These are phyloP conservation scores for Colletotrichum musicola DNA, from an alignment of 2,329 filamentous ascomycete species.

Conservation along the genomic window DNA sequence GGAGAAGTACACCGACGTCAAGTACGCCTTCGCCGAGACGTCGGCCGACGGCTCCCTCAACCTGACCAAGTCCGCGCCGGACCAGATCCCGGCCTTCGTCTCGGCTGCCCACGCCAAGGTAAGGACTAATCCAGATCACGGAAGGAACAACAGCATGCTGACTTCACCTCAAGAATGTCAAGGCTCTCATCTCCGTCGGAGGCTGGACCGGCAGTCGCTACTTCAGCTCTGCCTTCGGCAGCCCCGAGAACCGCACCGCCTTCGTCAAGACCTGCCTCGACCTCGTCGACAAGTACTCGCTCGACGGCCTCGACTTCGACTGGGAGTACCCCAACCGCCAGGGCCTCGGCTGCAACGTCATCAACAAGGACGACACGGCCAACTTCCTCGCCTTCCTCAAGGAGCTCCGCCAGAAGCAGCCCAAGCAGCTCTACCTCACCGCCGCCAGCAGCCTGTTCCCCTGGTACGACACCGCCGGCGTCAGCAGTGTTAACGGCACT, in stretches of 20 bases:
- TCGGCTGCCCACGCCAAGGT: slow-evolving; percentile 15
- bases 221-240: slow-evolving; percentile 27
- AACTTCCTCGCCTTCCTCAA: slow-evolving; percentile 33
- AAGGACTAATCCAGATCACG: not conserved
- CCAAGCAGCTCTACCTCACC: slow-evolving; percentile 35
- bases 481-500: slow-evolving; percentile 16
- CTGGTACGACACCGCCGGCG: slow-evolving; percentile 25
- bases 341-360: slow-evolving; percentile 36
- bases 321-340: slow-evolving; percentile 42
- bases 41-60: slow-evolving; percentile 16
- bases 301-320: slow-evolving; percentile 41
- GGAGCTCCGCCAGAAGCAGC: slow-evolving; percentile 36
- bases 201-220: slow-evolving; percentile 37
- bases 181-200: slow-evolving; percentile 32
- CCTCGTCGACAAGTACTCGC: slow-evolving; percentile 37
- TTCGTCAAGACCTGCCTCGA: slow-evolving; percentile 41
- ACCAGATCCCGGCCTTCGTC: slow-evolving; percentile 31
- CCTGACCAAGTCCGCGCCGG: slow-evolving; percentile 30
- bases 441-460: slow-evolving; percentile 29
- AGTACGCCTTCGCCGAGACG: slow-evolving; percentile 36
- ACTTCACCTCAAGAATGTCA: slow-evolving; percentile 9
- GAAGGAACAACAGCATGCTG: not conserved
- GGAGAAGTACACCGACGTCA: slow-evolving; percentile 38
- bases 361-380: slow-evolving; percentile 32
- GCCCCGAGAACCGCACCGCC: slow-evolving; percentile 41